Evolutionary conservation across 2,329 filamentous ascomycete genomes (phyloP), one percentile per base, ranked within the genome.

Genomic region (Mycosphaerella sp.): DNA sequence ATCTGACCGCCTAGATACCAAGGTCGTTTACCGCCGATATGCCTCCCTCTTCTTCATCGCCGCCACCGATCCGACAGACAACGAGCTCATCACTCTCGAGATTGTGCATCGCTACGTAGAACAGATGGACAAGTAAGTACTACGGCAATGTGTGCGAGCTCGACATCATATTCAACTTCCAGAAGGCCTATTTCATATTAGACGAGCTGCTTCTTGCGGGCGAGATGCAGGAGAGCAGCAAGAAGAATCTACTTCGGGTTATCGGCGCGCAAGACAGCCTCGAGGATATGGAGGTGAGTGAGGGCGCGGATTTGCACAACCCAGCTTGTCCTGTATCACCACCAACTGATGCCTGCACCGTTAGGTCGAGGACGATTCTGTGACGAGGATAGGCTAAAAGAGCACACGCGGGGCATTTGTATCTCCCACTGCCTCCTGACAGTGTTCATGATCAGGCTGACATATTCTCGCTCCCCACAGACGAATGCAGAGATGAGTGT

Each of bases 81-180:
- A 98, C 74, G 93, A 98, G 72, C 78, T 98, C 69, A 96, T 97
- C 72, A 95, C 89, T 23, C 89, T 98, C 70, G 93, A 98, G 74
- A 90, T 98, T 70, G 95, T 98, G 67, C 93, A 98, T 74, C 89
- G 93, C 74, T 98, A 98, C 72, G 93, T 98, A 69, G 93, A 98
- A 74, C 93, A 98, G 76, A 98, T 98, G 93, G 93, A 98, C 80
- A 98, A 98, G 74, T 98, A 98, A 98, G 74, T 98, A 98, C 78
- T 98, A 97, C 73, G 93, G 93, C 73, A 98, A 98, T 73, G 93
- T 98, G 56, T 98, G 93, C 84, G 93, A 98, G 77, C 82, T 98
- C 61, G 91, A 97, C 73, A 96, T 97, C 74, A 98, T 98, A 73
- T 98, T 98, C 82, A 97, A 95, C 72, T 98, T 98, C 73, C 95